Evolutionary conservation across 495 filamentous ascomycete genomes (phyloP).

Genomic region (Pyronema omphalodes): DNA sequence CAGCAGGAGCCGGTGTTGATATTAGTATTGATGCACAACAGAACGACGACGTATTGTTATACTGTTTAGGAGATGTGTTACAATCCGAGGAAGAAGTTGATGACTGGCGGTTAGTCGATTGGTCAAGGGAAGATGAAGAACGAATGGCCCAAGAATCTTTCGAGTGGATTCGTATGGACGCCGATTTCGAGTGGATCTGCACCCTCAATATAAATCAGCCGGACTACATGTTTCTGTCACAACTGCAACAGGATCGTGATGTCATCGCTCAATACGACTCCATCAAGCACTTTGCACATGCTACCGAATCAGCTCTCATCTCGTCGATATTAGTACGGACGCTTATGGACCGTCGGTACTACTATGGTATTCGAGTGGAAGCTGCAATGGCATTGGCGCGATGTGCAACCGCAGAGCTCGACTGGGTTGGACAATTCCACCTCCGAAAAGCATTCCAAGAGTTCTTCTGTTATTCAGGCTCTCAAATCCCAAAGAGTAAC

Average conservation of each 20-base stretch:
- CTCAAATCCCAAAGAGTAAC: conserved; percentile 61
- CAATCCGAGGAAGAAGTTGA: conserved; percentile 60
- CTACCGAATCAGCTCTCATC: conserved; percentile 35
- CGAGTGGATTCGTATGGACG: conserved; percentile 96
- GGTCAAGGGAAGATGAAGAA: conserved; percentile 68
- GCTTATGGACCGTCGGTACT: conserved; percentile 80
- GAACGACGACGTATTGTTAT: conserved; percentile 64
- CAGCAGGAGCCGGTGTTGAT: conserved; percentile 42
- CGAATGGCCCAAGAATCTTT: conserved; percentile 91
- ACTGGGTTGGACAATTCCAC: conserved; percentile 69
- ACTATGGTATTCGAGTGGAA: conserved; percentile 71
- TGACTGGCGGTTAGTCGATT: conserved; percentile 73
- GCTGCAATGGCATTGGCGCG: conserved; percentile 57
- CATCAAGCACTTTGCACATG: conserved; percentile 19
- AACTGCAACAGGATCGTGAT: conserved; percentile 92
- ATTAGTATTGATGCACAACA: conserved; percentile 46
- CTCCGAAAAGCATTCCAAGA: conserved; percentile 69
- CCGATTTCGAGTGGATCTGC: conserved; percentile 96
- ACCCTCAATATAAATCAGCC: conserved; percentile 62
- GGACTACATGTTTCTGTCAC: conserved; percentile 90
- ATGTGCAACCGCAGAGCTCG: conserved; percentile 46
- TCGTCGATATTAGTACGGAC: conserved; percentile 77
- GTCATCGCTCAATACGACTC: conserved; percentile 81
- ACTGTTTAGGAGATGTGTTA: conserved; percentile 83
- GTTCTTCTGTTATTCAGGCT: conserved; percentile 63